Percentiles rank a stretch among this genome's conserved stretches.
Evolutionary conservation across 768 basidiomycete species (phyloP).

Genomic region (Lactarius tabidus): DNA sequence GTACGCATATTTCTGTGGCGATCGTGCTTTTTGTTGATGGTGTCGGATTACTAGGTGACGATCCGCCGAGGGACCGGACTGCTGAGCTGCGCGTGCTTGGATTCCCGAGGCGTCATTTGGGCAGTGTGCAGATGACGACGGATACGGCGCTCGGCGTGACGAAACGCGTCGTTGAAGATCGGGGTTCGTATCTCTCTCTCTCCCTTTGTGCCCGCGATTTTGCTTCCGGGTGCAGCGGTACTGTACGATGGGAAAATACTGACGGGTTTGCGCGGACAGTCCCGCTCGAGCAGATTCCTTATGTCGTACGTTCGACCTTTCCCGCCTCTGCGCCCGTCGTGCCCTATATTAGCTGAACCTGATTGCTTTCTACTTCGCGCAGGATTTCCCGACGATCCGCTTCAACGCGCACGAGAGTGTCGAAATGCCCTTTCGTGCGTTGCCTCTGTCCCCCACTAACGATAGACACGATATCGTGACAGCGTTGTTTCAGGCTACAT

Average conservation of each 20-base stretch:
- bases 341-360: background rate
- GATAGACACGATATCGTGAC: background rate
- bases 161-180: slow-evolving; percentile 73
- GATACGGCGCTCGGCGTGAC: slow-evolving; percentile 95
- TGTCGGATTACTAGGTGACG: slow-evolving; percentile 61
- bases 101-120: slow-evolving; percentile 83
- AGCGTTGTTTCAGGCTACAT: slow-evolving; percentile 40
- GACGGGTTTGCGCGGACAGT: slow-evolving; percentile 35
- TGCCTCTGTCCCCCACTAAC: background rate
- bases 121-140: slow-evolving; percentile 94
- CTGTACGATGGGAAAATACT: background rate
- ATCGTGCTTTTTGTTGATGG: slow-evolving; percentile 3
- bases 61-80: slow-evolving; percentile 93
- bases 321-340: background rate
- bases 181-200: slow-evolving; percentile 39
- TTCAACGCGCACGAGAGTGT: slow-evolving; percentile 89
- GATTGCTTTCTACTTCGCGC: background rate
- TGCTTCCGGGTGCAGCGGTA: background rate
- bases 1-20: slow-evolving; percentile 30
- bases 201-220: background rate
- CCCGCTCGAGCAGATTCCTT: slow-evolving; percentile 67
- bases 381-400: slow-evolving; percentile 87
- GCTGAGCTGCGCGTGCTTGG: slow-evolving; percentile 81
- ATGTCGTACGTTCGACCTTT: slow-evolving; percentile 47
- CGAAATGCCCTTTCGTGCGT: slow-evolving; percentile 96